Evolutionary conservation across 768 basidiomycete genomes (phyloP).

Genomic region (Hypholoma fasciculare): DNA sequence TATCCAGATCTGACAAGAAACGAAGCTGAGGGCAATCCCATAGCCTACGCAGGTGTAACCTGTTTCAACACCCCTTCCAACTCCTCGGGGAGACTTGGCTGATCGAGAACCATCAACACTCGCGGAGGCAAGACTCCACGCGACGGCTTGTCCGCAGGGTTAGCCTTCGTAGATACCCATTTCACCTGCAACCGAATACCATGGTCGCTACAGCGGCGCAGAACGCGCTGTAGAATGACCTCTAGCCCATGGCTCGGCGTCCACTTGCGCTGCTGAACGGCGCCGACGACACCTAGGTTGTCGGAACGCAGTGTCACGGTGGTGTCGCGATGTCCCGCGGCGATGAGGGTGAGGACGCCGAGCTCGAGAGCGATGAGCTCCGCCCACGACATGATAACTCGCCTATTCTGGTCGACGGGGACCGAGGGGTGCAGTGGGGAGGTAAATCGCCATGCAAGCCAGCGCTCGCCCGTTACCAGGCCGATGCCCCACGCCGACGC

Average conservation of each 20-base stretch:
- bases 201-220: slow-evolving; percentile 18
- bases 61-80: not conserved
- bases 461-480: slow-evolving; percentile 25
- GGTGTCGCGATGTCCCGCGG: slow-evolving; percentile 13
- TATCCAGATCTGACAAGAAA: too few relatives aligned
- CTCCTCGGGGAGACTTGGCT: not conserved
- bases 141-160: slow-evolving; percentile 35
- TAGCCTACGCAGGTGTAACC: not conserved
- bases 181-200: slow-evolving; percentile 22
- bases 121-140: slow-evolving; percentile 20
- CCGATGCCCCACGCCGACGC: slow-evolving; percentile 31
- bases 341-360: slow-evolving; percentile 26
- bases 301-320: slow-evolving; percentile 35
- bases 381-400: slow-evolving; percentile 39
- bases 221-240: slow-evolving; percentile 27
- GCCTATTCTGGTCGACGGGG: slow-evolving; percentile 16
- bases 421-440: slow-evolving; percentile 18
- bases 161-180: slow-evolving; percentile 31
- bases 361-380: slow-evolving; percentile 43
- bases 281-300: slow-evolving; percentile 39
- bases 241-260: slow-evolving; percentile 23
- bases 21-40: too few relatives aligned
- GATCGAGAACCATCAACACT: not conserved
- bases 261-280: slow-evolving; percentile 25
- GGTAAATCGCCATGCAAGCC: slow-evolving; percentile 35